A percentile compares a stretch with the other conserved stretches of the same genome.
These are phyloP conservation scores for Phytophthora sp. DNA, from an alignment of 352 stramenopile genomes.

Conservation along the genomic window DNA sequence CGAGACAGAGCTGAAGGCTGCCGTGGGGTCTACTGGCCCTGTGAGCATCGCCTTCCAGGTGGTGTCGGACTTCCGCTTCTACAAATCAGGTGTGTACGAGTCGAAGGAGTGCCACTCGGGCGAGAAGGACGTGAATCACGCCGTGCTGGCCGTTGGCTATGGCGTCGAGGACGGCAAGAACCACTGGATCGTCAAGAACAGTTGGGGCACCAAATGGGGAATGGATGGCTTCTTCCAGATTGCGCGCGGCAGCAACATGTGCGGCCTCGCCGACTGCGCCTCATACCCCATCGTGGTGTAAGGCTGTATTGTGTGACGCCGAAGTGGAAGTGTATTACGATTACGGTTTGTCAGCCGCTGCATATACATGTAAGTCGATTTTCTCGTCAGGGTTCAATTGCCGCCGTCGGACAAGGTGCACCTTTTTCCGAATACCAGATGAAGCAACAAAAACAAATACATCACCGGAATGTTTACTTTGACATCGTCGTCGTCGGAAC, in stretches of 20 bases:
- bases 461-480: slow-evolving; percentile 23
- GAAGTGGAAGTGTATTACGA: not conserved
- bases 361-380: slow-evolving; percentile 6
- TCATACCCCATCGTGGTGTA: slow-evolving; percentile 83
- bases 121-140: slow-evolving; percentile 90
- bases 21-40: slow-evolving; percentile 68
- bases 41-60: slow-evolving; percentile 91
- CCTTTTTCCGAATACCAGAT: slow-evolving; percentile 29
- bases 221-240: slow-evolving; percentile 97
- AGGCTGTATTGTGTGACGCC: slow-evolving; percentile 14
- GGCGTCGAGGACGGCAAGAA: slow-evolving; percentile 88
- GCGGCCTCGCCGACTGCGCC: slow-evolving; percentile 86
- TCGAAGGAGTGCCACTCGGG: slow-evolving; percentile 82
- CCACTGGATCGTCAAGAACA: slow-evolving; percentile 99
- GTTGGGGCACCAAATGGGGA: slow-evolving; percentile 92
- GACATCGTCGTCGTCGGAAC: slow-evolving; percentile 20
- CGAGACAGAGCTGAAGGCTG: slow-evolving; percentile 76
- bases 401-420: slow-evolving; percentile 44
- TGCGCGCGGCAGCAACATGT: slow-evolving; percentile 90
- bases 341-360: slow-evolving; percentile 11
- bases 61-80: slow-evolving; percentile 89
- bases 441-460: slow-evolving; percentile 28
- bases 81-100: slow-evolving; percentile 90
- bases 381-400: too few species aligned
- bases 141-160: slow-evolving; percentile 97